Conservation (phyloP, 345 rosid species). For the Zanthoxylum bungeanum region DNA sequence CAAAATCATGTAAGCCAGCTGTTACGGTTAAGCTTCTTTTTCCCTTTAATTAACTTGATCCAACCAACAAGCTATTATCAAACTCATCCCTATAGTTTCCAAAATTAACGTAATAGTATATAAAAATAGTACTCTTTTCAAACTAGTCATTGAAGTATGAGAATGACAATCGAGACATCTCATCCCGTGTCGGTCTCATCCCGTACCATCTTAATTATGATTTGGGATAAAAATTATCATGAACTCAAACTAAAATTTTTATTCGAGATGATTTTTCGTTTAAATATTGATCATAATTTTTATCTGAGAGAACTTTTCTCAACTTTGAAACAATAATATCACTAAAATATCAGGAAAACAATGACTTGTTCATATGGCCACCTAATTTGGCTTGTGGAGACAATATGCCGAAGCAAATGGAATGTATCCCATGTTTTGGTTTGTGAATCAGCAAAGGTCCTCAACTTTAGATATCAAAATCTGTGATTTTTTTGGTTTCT, state of each 20-base stretch:
- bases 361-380: constrained; percentile 1
- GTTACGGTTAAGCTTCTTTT: too few species aligned
- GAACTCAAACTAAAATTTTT: too few species aligned
- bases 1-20: neutral
- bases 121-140: neutral
- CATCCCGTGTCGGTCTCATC: too few species aligned
- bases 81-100: neutral
- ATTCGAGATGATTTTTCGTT: too few species aligned
- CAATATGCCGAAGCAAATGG: neutral
- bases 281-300: too few species aligned
- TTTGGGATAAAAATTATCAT: too few species aligned
- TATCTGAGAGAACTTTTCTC: too few species aligned
- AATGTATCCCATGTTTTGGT: constrained; percentile 18
- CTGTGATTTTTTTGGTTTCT: too few species aligned
- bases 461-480: neutral
- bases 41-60: too few species aligned
- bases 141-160: too few species aligned
- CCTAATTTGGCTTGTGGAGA: neutral
- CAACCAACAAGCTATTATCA: neutral
- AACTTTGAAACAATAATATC: constrained; percentile 6
- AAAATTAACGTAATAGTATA: neutral
- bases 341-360: neutral
- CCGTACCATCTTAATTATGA: too few species aligned
- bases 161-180: too few species aligned
- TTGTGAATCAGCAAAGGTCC: constrained; percentile 12